Percentiles rank a stretch among this genome's conserved stretches.
Conservation (phyloP, 2,329 filamentous ascomycete species). For the Conoideocrella luteorostrata region DNA sequence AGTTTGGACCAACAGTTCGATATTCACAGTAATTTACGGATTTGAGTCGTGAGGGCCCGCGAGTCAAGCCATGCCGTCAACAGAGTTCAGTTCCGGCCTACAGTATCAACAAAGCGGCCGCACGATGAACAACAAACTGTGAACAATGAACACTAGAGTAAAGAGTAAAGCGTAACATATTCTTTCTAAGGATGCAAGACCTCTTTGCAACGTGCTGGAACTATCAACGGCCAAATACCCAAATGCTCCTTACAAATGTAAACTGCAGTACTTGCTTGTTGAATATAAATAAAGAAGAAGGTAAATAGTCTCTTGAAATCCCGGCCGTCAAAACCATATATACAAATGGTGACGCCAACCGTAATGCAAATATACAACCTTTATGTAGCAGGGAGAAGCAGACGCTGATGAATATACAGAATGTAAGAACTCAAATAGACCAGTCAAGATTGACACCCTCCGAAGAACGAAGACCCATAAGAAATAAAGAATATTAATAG, state of each 20-base stretch:
- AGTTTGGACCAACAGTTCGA: no score
- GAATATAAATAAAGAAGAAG: neutral
- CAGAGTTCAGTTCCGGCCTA: no score
- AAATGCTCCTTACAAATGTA: slow-evolving; percentile 1
- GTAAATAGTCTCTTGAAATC: neutral
- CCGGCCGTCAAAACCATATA: neutral
- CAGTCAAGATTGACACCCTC: neutral
- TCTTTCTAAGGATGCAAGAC: neutral
- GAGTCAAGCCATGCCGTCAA: no score
- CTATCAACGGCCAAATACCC: neutral
- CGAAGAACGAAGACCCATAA: no score
- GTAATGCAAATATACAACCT: slow-evolving; percentile 1
- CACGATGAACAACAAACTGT: no score
- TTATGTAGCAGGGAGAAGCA: neutral
- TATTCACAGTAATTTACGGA: no score
- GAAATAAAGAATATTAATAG: no score
- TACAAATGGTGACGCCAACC: neutral
- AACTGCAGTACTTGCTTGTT: slow-evolving; percentile 1
- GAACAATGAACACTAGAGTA: no score
- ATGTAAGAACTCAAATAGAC: no score
- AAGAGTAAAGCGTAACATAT: no score
- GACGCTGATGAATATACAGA: neutral
- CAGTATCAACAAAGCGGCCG: no score
- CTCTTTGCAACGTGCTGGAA: neutral
- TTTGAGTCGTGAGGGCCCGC: no score